Evolutionary conservation across 1,284 basidiomycete species (phyloP).

Genomic region (Cutaneotrichosporon cavernicola): DNA sequence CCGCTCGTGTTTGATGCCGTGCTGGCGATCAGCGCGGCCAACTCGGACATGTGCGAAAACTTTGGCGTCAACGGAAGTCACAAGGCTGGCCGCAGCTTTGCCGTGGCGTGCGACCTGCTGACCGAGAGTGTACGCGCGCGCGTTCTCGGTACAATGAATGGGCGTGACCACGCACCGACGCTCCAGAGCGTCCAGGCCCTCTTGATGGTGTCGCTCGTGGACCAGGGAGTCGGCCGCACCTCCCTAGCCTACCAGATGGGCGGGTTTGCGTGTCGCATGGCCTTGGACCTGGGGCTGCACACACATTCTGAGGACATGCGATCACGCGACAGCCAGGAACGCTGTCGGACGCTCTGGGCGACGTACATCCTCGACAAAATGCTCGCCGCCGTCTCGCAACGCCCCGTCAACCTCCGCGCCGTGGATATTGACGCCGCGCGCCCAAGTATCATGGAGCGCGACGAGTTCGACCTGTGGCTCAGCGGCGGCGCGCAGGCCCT

Average conservation of each 20-base stretch:
- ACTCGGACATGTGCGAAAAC: slow-evolving; percentile 13
- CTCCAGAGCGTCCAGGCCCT: slow-evolving; percentile 22
- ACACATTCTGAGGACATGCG: slow-evolving; percentile 5
- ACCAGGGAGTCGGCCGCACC: slow-evolving; percentile 18
- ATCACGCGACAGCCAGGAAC: slow-evolving; percentile 15
- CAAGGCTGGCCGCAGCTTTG: slow-evolving; percentile 10
- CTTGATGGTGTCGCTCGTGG: slow-evolving; percentile 18
- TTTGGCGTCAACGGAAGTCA: slow-evolving; percentile 9
- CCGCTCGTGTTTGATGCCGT: slow-evolving; percentile 25
- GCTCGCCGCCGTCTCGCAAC: slow-evolving; percentile 17
- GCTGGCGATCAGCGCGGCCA: slow-evolving; percentile 23
- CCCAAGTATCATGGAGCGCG: slow-evolving; percentile 24
- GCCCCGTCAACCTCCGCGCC: slow-evolving; percentile 15
- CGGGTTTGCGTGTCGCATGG: slow-evolving; percentile 24
- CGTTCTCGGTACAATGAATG: slow-evolving; percentile 10
- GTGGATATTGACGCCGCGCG: slow-evolving; percentile 23
- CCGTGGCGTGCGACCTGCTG: slow-evolving; percentile 19
- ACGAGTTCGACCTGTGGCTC: slow-evolving; percentile 29
- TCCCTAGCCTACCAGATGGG: slow-evolving; percentile 24
- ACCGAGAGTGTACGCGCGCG: slow-evolving; percentile 22
- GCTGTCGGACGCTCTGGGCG: slow-evolving; percentile 22
- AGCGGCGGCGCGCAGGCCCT: slow-evolving; percentile 18
- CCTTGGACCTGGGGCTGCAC: slow-evolving; percentile 21
- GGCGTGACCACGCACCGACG: slow-evolving; percentile 8
- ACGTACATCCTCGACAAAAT: slow-evolving; percentile 26